Percentiles rank a stretch among this genome's conserved stretches.
phyloP scores from a whole-genome alignment of 768 basidiomycete species.

The Boletus reticulatus region DNA sequence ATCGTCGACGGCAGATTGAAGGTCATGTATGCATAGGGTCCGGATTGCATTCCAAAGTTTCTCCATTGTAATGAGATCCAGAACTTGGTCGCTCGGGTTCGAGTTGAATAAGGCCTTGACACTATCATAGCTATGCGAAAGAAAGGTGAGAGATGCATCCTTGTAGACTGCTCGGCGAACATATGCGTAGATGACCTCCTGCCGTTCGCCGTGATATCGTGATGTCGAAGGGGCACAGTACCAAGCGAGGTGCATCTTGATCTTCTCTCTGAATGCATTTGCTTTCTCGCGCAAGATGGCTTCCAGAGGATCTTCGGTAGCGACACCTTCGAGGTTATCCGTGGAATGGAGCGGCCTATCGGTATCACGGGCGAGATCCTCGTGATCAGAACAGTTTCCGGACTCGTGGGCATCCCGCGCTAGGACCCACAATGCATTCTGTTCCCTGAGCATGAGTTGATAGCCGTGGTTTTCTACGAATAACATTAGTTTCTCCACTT shows the following conservation, averaged over 20 bases:
- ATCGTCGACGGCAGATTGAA: conserved; percentile 31
- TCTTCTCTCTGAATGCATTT: conserved; percentile 31
- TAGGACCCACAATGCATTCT: conserved; percentile 39
- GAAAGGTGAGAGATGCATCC: conserved; percentile 37
- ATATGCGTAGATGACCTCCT: conserved; percentile 35
- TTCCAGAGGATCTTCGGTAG: conserved; percentile 33
- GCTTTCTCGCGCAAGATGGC: conserved; percentile 34
- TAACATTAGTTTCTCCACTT: conserved; percentile 30
- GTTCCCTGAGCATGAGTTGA: conserved; percentile 32
- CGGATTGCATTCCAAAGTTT: conserved; percentile 34
- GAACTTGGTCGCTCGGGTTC: conserved; percentile 17
- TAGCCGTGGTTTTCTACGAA: conserved; percentile 35
- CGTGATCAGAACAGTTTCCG: conserved; percentile 21
- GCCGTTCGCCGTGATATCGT: conserved; percentile 32
- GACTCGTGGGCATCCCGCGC: conserved; percentile 18
- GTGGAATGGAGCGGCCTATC: conserved; percentile 10
- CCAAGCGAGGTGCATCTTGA: conserved; percentile 32
- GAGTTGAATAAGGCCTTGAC: conserved; percentile 26
- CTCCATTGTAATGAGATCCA: conserved; percentile 33
- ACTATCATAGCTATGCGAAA: conserved; percentile 33
- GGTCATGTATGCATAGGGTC: conserved; percentile 28
- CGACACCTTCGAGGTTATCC: neutral
- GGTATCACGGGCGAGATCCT: conserved; percentile 7
- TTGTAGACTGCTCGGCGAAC: conserved; percentile 37
- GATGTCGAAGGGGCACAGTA: conserved; percentile 33